Base-by-base conservation (phyloP, 2,329 filamentous ascomycete genomes). In the Fusarium sp. region DNA sequence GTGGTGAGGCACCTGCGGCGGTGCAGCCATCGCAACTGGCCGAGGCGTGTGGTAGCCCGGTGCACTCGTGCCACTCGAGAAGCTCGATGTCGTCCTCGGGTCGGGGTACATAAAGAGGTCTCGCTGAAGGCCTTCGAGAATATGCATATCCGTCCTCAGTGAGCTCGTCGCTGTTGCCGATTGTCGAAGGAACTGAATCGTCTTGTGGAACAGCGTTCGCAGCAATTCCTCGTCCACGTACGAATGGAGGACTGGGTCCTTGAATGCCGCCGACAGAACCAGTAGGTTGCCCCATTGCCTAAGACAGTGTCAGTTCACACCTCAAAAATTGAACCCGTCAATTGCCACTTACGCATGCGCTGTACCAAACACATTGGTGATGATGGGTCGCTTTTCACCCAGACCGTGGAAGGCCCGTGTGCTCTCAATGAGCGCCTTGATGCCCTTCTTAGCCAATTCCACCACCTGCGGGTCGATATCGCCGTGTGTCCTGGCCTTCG, bases 251-350 rank as follows among this genome's bases (percentile, higher is more conserved):
- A 88, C 84, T 6, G 86, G 88, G 56, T 96, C 93, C 71, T 88
- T 89, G 82, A 91, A 95, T 5, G 93, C 93, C 2, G 96, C 95
- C 29, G 94, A 91, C 4, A 99, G 89, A n/a, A 97, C 94, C 58
- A 98, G 87, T 79, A 98, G 90, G 81, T 98, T 98, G 68, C 97
- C 96, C 86, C 97, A 99, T 94, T 99, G 97, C 7, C 95, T 97
- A 72, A 6, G 33, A 20, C 35, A 25, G 29, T 22, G 52, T 79
- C 54, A 80, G 77, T n/a, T 52, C 6, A 20, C 11, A 11, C 18
- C 27, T 58, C 54, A 40, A 16, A 40, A 2, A 31, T 14, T 18
- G 16, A 36, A 36, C 6, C 35, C 14, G 7, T 16, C 35, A 22
- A 33, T 40, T 3, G 38, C 14, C 61, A 91, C 94, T 90, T 93